These are phyloP conservation scores for Kwoniella dendrophila DNA, from an alignment of 768 basidiomycete species.

Conservation along the genomic window DNA sequence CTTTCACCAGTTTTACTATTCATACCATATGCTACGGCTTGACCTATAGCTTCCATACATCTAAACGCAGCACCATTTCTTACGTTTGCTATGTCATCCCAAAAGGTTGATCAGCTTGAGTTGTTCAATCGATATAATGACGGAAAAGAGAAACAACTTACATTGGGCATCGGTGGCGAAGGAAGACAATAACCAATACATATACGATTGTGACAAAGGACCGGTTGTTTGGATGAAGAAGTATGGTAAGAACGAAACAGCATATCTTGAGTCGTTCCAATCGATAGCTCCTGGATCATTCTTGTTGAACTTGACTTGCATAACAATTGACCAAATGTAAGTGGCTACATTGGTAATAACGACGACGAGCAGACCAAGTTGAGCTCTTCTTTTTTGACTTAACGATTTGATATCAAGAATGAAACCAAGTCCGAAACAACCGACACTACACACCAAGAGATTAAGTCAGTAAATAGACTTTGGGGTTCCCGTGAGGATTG, in stretches of 20 bases:
- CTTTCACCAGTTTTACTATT: conserved; percentile 17
- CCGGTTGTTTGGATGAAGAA: conserved; percentile 28
- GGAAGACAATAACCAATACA: conserved; percentile 46
- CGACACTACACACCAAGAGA: conserved; percentile 17
- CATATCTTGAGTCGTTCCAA: conserved; percentile 8
- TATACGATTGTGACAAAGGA: conserved; percentile 26
- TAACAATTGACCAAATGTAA: conserved; percentile 16
- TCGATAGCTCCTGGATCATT: conserved; percentile 12
- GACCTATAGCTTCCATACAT: conserved; percentile 42
- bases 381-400: conserved; percentile 15
- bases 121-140: neutral
- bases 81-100: conserved; percentile 4
- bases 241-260: conserved; percentile 20
- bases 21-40: conserved; percentile 33
- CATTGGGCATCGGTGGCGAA: conserved; percentile 37
- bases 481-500: neutral
- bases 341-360: conserved; percentile 14
- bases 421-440: conserved; percentile 26
- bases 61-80: conserved; percentile 45
- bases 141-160: neutral
- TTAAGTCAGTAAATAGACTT: neutral
- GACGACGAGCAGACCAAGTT: neutral
- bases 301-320: conserved; percentile 13
- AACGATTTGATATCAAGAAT: conserved; percentile 40
- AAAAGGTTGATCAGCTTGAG: neutral